Percentiles rank a stretch among this genome's conserved stretches.
These are phyloP conservation scores for Peronospora farinosa DNA, from an alignment of 352 stramenopile genomes.

Conservation along the genomic window DNA sequence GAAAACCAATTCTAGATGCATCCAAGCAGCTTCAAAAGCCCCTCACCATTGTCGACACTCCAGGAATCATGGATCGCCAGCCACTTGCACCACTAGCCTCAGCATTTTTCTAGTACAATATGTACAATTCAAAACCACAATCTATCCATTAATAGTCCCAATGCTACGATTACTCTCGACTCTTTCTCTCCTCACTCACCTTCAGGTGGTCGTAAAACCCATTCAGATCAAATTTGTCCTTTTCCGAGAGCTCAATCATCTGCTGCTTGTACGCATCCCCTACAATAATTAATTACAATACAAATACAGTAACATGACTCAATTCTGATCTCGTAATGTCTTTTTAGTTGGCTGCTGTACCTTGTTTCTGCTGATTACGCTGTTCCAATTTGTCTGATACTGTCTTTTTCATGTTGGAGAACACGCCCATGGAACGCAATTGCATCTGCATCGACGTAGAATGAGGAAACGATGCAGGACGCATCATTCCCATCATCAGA, in stretches of 20 bases:
- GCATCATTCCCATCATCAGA: conserved; percentile 2
- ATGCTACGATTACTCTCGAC: not conserved
- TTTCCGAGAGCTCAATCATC: conserved; percentile 61
- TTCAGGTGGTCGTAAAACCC: conserved; percentile 67
- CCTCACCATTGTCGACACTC: conserved; percentile 69
- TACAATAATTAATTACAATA: conserved; percentile 15
- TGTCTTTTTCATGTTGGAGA: conserved; percentile 64
- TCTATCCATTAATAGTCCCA: not conserved
- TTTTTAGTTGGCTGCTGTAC: conserved; percentile 13
- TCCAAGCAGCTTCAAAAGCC: not conserved
- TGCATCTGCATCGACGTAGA: conserved; percentile 25
- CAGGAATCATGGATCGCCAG: conserved; percentile 76
- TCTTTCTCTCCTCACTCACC: conserved; percentile 20
- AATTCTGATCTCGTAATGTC: not conserved
- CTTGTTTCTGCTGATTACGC: conserved; percentile 73
- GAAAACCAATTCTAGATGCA: not conserved
- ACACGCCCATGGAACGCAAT: conserved; percentile 59
- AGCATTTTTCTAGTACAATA: conserved; percentile 58
- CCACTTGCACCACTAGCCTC: conserved; percentile 62
- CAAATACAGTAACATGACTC: not conserved
- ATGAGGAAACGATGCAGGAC: conserved; percentile 1
- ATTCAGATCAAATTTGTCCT: conserved; percentile 64
- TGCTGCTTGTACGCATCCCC: conserved; percentile 74
- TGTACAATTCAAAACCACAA: not conserved
- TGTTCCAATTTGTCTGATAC: conserved; percentile 74